Evolutionary conservation across 352 stramenopile species (phyloP), one percentile per base, ranked within the genome.

Genomic region (Elongisporangium prolatum): DNA sequence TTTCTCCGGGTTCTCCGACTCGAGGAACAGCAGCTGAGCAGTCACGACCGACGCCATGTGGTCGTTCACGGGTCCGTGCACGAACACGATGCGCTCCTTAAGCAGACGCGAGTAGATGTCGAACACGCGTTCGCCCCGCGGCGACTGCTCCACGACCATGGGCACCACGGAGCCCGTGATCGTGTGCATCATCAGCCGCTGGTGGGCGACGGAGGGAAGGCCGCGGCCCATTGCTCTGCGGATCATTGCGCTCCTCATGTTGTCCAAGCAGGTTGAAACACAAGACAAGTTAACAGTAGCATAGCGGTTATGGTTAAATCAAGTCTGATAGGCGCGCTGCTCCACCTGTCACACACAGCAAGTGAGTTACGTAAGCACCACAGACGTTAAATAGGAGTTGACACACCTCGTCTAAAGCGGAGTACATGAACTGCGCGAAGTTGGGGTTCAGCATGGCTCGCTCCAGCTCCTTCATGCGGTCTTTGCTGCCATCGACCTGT

Each of bases 51-150:
- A 91, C 54, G 86, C 82, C 80, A 93, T 88, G 60, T 77, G 78
- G 71, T 95, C 86, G 61, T 93, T 85, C 57, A 99, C 92, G 34
- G 96, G 86, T 2, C 96, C 96, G 60, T 98, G 92, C 22, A 99
- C 81, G 62, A 97, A 98, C 68, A 99, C 91, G 56, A 99, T 99
- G 51, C 97, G 89, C 81, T 99, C 97, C 58, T 98, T 97, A 9
- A 99, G 84, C 50, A 99, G 75, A 0, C 97, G 88, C 58, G 93
- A 98, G 75, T 98, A 99, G 59, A 99, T 99, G 69, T 99, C 97
- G 71, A 98, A 99, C 21, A 96, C 85, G 50, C 97, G 87, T 81
- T 99, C 96, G 5, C 96, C 97, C 6, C 86, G 82, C 17, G 86
- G 73, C 40, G 77, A 97, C 64, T 96, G 85, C 78, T 98, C 95